A percentile compares a stretch with the other conserved stretches of the same genome.
phyloP scores from a whole-genome alignment of 257 asterid species.

The Salvia splendens region DNA sequence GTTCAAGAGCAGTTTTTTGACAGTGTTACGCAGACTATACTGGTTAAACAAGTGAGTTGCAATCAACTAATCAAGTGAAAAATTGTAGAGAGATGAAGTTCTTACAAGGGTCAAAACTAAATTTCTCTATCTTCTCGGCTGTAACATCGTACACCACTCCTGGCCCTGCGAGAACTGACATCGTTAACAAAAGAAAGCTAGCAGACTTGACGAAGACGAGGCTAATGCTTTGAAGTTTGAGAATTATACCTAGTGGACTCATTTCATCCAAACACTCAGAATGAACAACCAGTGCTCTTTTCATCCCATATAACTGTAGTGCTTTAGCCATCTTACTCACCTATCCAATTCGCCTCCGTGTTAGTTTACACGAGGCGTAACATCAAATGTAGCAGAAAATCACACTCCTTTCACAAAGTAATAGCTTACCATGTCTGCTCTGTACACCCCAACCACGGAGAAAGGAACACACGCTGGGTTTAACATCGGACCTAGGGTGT shows the following conservation, averaged over 20 bases:
- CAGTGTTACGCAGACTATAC: neutral
- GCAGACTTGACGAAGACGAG: neutral
- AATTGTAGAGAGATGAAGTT: slow-evolving; percentile 1
- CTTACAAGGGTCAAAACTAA: slow-evolving; percentile 79
- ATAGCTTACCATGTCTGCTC: slow-evolving; percentile 58
- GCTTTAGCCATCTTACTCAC: slow-evolving; percentile 79
- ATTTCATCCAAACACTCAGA: slow-evolving; percentile 84
- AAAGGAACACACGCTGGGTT: slow-evolving; percentile 79
- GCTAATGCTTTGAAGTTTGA: too few relatives aligned
- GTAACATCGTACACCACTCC: slow-evolving; percentile 72
- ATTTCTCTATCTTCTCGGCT: slow-evolving; percentile 55
- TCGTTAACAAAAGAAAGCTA: neutral
- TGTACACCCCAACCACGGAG: slow-evolving; percentile 80
- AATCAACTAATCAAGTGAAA: neutral
- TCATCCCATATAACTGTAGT: slow-evolving; percentile 75
- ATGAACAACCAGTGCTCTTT: slow-evolving; percentile 77
- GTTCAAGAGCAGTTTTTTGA: neutral
- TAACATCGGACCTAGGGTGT: slow-evolving; percentile 79
- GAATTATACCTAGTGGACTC: slow-evolving; percentile 82
- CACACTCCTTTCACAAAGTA: neutral
- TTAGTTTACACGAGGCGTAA: neutral
- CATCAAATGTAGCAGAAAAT: neutral
- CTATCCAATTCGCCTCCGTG: slow-evolving; percentile 33
- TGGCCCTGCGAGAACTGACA: slow-evolving; percentile 56
- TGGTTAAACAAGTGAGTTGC: neutral